These are phyloP conservation scores for Naganishia randhawae DNA, from an alignment of 768 basidiomycete species.

Conservation along the genomic window DNA sequence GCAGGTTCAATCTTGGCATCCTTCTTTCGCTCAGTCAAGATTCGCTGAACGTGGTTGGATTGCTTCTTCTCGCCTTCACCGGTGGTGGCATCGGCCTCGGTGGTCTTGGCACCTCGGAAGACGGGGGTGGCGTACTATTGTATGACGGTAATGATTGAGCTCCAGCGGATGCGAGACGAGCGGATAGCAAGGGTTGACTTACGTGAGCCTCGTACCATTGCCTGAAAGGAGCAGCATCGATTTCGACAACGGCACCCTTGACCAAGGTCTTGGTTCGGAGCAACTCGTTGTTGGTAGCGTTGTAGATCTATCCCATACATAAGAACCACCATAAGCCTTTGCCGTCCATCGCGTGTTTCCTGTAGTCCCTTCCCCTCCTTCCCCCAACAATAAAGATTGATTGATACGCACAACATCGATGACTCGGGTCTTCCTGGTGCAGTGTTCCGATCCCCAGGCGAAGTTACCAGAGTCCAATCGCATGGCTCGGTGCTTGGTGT, in stretches of 20 bases:
- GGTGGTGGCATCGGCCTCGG: slow-evolving; percentile 54
- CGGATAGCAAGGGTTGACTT: slow-evolving; percentile 50
- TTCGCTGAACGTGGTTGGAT: slow-evolving; percentile 86
- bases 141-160: slow-evolving; percentile 23
- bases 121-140: slow-evolving; percentile 95
- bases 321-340: slow-evolving; percentile 19
- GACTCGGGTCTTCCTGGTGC: slow-evolving; percentile 91
- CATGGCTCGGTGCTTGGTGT: slow-evolving; percentile 89
- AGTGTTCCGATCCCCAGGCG: slow-evolving; percentile 94
- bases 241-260: slow-evolving; percentile 90
- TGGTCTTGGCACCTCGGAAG: slow-evolving; percentile 68
- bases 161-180: slow-evolving; percentile 18
- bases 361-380: neutral
- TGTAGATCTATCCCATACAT: slow-evolving; percentile 69
- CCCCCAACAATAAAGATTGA: neutral
- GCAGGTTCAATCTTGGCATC: slow-evolving; percentile 87
- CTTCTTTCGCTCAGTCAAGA: slow-evolving; percentile 84
- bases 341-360: neutral
- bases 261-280: slow-evolving; percentile 99
- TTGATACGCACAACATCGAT: slow-evolving; percentile 77
- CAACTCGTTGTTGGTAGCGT: slow-evolving; percentile 98
- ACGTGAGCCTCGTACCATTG: slow-evolving; percentile 99
- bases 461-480: slow-evolving; percentile 97
- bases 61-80: slow-evolving; percentile 65
- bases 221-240: slow-evolving; percentile 98